Conservation (phyloP, 2,329 filamentous ascomycete species). For the Aureobasidium namibiae region DNA sequence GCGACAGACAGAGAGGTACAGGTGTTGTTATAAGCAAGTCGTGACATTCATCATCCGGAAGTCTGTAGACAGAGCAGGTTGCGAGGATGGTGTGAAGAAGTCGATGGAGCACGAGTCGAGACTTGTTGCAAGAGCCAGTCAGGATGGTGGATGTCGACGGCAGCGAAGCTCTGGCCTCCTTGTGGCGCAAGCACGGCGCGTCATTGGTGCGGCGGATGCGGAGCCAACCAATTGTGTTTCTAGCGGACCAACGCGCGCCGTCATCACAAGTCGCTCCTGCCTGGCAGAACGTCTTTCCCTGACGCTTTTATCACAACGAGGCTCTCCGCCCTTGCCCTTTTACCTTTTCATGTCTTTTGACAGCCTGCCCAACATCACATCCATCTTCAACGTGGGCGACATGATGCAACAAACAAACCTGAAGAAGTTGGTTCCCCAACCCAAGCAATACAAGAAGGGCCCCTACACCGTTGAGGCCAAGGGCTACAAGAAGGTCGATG, state of each 20-base stretch:
- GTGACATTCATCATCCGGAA: not conserved
- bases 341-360: constrained; percentile 14
- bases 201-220: not conserved
- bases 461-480: constrained; percentile 69
- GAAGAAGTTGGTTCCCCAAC: constrained; percentile 41
- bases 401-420: constrained; percentile 33
- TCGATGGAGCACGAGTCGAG: not conserved
- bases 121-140: not conserved
- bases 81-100: not conserved
- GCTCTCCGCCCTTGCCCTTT: not conserved
- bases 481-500: constrained; percentile 59
- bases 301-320: not conserved
- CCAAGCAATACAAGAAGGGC: constrained; percentile 49
- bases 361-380: constrained; percentile 6
- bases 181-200: constrained; percentile 7
- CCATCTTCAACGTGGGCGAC: constrained; percentile 23
- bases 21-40: no score
- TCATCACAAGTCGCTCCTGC: constrained; percentile 8
- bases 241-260: not conserved
- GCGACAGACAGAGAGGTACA: not conserved
- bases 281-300: not conserved
- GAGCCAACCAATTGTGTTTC: not conserved
- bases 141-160: not conserved
- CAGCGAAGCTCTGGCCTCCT: not conserved
- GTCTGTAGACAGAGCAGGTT: not conserved